Evolutionary conservation across 2,329 filamentous ascomycete species (phyloP), one percentile per base, ranked within the genome.

Genomic region (Diatrype stigma): DNA sequence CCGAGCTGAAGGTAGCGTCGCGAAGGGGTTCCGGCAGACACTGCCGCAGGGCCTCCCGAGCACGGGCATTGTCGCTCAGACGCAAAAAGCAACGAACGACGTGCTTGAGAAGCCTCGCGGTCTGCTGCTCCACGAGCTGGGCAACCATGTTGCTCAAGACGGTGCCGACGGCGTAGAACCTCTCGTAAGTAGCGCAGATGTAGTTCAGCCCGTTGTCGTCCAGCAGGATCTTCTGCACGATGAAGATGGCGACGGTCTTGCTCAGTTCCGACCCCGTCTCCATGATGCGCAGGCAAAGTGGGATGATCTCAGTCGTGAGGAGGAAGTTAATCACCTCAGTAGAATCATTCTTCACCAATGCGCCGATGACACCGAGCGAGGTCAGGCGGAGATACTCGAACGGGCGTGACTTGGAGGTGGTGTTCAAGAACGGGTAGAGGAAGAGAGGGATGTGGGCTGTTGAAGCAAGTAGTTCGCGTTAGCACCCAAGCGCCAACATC

Each of bases 191-290:
- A 58, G 95, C 93, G 73, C 94, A 99, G 52, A 99, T 99, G 71
- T 99, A 99, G 65, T 94, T 94, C 56, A 99, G 80, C 3, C 94
- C 94, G 63, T 96, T 93, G 64, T 99, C 94, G 66, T 99, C 94
- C 2, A 99, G 82, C 48, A 99, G 75, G 23, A 99, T 99, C 79
- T 99, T 99, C 73, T 99, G 94, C 17, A 99, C 94, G 63, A 99
- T 99, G 76, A 99, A 99, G 63, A 99, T 99, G 52, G 94, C 94
- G 14, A 99, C 94, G 0, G 94, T 99, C 78, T 99, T 99, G 78
- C 91, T 96, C 54, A 99, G 81, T 72, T 99, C 94, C 1, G 92
- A 96, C 46, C 94, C 94, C 0, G 94, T 99, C 76, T 99, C 94
- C 94, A 99, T 99, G 66, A 99, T 99, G 54, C 94, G 86, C 42